phyloP scores from a whole-genome alignment of 164 flowering plant species.

The Vitis rupestris region DNA sequence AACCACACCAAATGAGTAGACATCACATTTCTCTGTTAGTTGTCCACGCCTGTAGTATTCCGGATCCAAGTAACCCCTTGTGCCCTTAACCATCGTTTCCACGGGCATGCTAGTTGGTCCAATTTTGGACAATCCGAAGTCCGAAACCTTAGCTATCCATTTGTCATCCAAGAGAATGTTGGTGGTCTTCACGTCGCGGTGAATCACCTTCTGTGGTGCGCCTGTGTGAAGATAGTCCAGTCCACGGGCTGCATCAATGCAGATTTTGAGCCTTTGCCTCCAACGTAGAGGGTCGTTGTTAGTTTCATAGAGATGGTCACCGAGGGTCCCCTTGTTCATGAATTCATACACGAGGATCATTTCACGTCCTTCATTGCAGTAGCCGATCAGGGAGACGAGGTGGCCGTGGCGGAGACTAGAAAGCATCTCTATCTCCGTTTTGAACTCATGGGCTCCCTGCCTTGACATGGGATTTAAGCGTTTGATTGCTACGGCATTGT shows the following conservation, averaged over 20 bases:
- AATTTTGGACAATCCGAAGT: conserved; percentile 37
- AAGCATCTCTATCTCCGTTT: too few relatives aligned
- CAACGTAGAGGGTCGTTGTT: conserved; percentile 18
- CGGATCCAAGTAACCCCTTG: conserved; percentile 29
- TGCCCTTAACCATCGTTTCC: conserved; percentile 27
- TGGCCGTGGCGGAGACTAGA: too few relatives aligned
- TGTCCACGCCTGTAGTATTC: conserved; percentile 2
- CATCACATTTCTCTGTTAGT: conserved; percentile 28
- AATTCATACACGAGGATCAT: conserved; percentile 35
- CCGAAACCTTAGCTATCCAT: conserved; percentile 29
- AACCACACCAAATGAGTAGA: conserved; percentile 35
- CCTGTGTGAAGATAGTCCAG: conserved; percentile 28
- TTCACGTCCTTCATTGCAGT: conserved; percentile 22
- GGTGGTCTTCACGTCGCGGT: conserved; percentile 27
- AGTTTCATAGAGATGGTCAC: conserved; percentile 18
- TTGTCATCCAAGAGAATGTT: conserved; percentile 30
- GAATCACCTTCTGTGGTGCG: conserved; percentile 17
- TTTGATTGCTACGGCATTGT: too few relatives aligned
- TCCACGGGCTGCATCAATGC: conserved; percentile 29
- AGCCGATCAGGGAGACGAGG: conserved; percentile 19
- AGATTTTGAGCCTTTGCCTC: conserved; percentile 30
- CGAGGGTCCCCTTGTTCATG: conserved; percentile 27
- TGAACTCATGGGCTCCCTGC: too few relatives aligned
- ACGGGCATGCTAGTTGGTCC: background rate
- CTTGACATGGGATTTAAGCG: too few relatives aligned